phyloP scores from a whole-genome alignment of 768 basidiomycete species.

The Coprinopsis cinerea region DNA sequence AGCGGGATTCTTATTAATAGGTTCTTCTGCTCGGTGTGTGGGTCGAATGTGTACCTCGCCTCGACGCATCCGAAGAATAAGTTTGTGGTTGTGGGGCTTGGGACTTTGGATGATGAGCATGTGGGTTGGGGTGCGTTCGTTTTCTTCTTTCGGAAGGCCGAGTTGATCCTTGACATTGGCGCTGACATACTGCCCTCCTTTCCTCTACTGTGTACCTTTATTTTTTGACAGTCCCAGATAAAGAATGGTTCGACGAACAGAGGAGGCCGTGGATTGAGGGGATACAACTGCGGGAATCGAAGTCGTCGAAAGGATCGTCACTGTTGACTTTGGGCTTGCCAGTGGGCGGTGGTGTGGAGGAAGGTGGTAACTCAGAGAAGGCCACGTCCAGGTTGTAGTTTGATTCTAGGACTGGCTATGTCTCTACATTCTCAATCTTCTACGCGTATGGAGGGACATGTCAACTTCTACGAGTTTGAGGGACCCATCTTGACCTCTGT shows the following conservation, averaged over 20 bases:
- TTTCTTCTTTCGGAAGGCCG: too few species aligned
- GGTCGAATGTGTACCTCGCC: background rate
- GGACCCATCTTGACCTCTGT: too few species aligned
- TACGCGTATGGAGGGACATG: too few species aligned
- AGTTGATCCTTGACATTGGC: too few species aligned
- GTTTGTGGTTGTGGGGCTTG: background rate
- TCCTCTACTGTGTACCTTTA: background rate
- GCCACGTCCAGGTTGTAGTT: too few species aligned
- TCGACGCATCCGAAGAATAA: background rate
- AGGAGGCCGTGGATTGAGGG: background rate
- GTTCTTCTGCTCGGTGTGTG: background rate
- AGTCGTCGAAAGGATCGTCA: too few species aligned
- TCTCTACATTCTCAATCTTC: too few species aligned
- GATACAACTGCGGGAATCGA: background rate
- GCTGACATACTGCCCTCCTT: background rate
- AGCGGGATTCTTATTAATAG: background rate
- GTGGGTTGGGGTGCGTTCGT: background rate
- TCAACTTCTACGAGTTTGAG: too few species aligned
- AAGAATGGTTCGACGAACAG: background rate
- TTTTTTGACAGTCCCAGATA: background rate
- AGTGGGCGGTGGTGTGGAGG: too few species aligned
- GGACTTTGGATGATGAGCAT: background rate
- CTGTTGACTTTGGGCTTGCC: too few species aligned
- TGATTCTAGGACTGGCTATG: too few species aligned
- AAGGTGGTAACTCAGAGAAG: too few species aligned